Evolutionary conservation across 1,284 basidiomycete species (phyloP), one percentile per base, ranked within the genome.

Genomic region (Ganoderma sinense): DNA sequence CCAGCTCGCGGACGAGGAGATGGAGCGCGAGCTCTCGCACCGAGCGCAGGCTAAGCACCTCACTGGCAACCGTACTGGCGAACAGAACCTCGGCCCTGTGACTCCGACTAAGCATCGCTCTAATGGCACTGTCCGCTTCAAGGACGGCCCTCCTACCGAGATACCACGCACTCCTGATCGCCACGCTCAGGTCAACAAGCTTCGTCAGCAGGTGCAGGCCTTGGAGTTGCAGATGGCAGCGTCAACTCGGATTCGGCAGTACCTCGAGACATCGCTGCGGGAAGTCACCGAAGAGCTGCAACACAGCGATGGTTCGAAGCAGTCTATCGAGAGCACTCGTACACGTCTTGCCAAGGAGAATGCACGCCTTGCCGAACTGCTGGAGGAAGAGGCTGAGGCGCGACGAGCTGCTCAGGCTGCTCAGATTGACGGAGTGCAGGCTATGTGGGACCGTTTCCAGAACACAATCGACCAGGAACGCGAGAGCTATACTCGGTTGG

Each of bases 401-500:
- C 89, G 90, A 59, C 84, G 85, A 41, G 83, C 85, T 39, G 86
- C 89, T 1, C 88, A 91, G 66, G 84, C 86, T 33, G 85, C 88
- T 36, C 89, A 91, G 71, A 81, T 90, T n/a, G 87, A 87, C 71
- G 89, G 89, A 45, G 84, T 91, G 36, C 89, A 91, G 71, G 85
- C 87, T 0, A 88, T 92, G 84, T 92, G 90, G 90, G 82, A 83
- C 60, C 90, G 90, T 74, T 92, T 91, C 84, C 88, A 91, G 79
- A 84, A 83, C 66, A 87, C 89, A 0, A 89, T 91, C 45, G 72
- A 83, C 1, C 84, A 87, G 59, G 90, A 92, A 76, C 85, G 89
- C 18, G 87, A 88, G 64, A 90, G 85, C 71, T 91, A 91, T 73
- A 75, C 84, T 53, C 85, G 89, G 45, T 78, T 92, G 14, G 92